phyloP scores from a whole-genome alignment of 768 basidiomycete species.

The Leucosporidium scottii region DNA sequence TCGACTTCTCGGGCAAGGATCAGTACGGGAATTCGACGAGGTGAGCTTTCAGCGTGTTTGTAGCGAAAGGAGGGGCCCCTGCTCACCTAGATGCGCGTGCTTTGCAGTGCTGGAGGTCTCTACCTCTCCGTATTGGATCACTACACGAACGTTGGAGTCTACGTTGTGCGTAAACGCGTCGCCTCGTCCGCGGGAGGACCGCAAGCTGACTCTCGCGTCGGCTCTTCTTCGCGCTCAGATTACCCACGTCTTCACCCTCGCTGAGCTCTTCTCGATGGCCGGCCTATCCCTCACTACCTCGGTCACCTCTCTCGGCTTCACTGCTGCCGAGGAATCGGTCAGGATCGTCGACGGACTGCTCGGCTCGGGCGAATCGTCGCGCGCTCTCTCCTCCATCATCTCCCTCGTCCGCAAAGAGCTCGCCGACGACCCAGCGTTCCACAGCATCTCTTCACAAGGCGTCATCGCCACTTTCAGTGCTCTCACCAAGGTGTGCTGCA shows the following conservation, averaged over 20 bases:
- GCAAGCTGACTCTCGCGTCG: background rate
- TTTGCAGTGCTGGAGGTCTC: background rate
- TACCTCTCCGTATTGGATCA: conserved; percentile 42
- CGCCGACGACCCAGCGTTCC: conserved; percentile 36
- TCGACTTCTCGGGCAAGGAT: conserved; percentile 37
- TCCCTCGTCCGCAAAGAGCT: conserved; percentile 42
- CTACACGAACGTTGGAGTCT: conserved; percentile 44
- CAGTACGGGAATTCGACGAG: conserved; percentile 22
- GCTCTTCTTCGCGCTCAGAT: conserved; percentile 1
- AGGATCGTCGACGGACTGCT: conserved; percentile 39
- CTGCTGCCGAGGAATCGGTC: conserved; percentile 38
- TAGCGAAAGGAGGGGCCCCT: background rate
- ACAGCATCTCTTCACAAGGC: conserved; percentile 22
- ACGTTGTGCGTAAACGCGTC: conserved; percentile 36
- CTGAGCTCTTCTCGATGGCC: conserved; percentile 45
- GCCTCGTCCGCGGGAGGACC: too few species aligned
- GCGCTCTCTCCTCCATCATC: conserved; percentile 43
- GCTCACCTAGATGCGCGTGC: background rate
- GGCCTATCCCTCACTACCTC: conserved; percentile 43
- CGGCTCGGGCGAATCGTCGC: conserved; percentile 44
- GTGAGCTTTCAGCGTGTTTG: conserved; percentile 10
- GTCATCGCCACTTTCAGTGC: conserved; percentile 37
- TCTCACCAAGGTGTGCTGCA: conserved; percentile 39
- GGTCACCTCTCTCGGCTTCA: conserved; percentile 38
- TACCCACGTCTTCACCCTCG: conserved; percentile 44